These are phyloP conservation scores for Populus davidiana DNA, from an alignment of 345 rosid genomes.

Conservation along the genomic window DNA sequence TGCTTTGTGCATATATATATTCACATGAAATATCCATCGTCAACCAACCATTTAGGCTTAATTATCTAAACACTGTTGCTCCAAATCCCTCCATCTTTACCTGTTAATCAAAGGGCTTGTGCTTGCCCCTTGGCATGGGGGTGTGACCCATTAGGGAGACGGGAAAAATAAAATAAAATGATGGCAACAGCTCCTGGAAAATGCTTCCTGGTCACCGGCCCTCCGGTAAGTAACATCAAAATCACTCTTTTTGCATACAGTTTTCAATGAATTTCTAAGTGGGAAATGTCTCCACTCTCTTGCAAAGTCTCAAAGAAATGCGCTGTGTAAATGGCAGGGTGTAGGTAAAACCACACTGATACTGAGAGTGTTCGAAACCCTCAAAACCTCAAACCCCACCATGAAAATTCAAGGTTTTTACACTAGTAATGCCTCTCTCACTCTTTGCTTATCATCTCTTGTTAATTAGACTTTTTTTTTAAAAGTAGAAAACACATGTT, in stretches of 20 bases:
- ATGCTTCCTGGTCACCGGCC: constrained; percentile 18
- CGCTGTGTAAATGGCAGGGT: constrained; percentile 34
- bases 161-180: background rate
- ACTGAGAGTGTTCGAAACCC: constrained; percentile 48
- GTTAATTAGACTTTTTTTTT: no score
- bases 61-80: no score
- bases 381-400: constrained; percentile 44
- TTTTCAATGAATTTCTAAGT: background rate
- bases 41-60: no score
- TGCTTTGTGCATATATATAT: no score
- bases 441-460: background rate
- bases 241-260: background rate
- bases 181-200: constrained; percentile 14
- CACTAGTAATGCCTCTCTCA: constrained; percentile 35
- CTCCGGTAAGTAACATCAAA: constrained; percentile 12
- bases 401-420: constrained; percentile 65
- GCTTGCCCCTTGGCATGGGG: no score
- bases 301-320: no score
- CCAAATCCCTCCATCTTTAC: no score
- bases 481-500: background rate
- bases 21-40: no score
- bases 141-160: background rate
- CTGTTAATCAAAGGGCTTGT: no score
- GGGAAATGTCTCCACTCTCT: background rate
- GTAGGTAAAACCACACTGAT: constrained; percentile 75